Evolutionary conservation across 1,139 yeast genomes (phyloP), one percentile per base, ranked within the genome.

Genomic region (Candida anutae): DNA sequence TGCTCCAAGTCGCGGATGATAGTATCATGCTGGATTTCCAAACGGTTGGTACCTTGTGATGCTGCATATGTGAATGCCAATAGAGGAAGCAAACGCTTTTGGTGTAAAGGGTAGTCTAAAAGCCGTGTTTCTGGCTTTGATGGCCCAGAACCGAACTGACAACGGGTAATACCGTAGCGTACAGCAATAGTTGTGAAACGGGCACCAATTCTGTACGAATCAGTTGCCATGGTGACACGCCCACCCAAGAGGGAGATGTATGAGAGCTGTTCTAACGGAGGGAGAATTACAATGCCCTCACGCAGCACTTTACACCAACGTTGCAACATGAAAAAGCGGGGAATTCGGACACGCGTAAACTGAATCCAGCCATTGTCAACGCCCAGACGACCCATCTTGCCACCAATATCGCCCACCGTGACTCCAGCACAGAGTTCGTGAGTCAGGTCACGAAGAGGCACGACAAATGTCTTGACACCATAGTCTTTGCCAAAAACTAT

Each of bases 291-390:
- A 27, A 62, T 58, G 30, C 93, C 94, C 21, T 76, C 75, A 24
- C 70, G 59, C 33, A 75, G 73, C 34, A 87, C 85, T 48, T 77
- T 75, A 34, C 87, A 71, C 58, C 77, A 85, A 53, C 79, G 81
- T 59, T 80, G 81, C 45, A 87, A 62, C 93, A 87, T 76, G 55
- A 69, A 81, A 53, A 71, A 80, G 40, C 90, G 71, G 31, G 96
- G 96, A 39, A 87, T 78, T 38, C 79, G 70, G 29, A 85, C 95
- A 41, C 74, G 65, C 32, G 83, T 65, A 55, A 82, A 87, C 57
- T 84, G 95, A 48, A 87, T 83, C 95, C 95, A 85, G 36, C 95
- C 95, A 50, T 87, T 87, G 54, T 87, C 95, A 40, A 80, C 77
- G 41, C 87, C 88, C 45, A 77, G 84, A 48, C 87, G 74, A 32